Percentiles rank a stretch among this genome's conserved stretches.
phyloP scores from a whole-genome alignment of 371 early-diverging fungal genomes.

The Syncephalastrum racemosum region DNA sequence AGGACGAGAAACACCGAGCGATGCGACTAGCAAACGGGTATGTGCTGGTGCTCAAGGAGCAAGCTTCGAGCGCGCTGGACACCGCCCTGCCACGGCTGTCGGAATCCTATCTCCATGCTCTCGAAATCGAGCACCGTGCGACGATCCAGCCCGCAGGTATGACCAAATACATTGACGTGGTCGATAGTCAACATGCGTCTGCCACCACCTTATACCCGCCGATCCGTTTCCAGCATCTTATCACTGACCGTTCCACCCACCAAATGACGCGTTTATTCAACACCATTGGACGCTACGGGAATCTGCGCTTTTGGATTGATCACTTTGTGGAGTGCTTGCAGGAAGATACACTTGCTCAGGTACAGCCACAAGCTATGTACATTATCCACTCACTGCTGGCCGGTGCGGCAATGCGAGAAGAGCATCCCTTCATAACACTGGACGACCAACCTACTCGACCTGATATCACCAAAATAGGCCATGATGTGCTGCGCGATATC shows the following conservation, averaged over 20 bases:
- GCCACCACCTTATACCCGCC: slow-evolving; percentile 34
- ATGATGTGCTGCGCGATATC: slow-evolving; percentile 22
- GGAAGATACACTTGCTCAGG: slow-evolving; percentile 20
- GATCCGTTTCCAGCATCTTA: slow-evolving; percentile 45
- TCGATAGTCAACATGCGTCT: slow-evolving; percentile 1
- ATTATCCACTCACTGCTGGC: slow-evolving; percentile 47
- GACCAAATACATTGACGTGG: slow-evolving; percentile 27
- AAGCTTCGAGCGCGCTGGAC: slow-evolving; percentile 38
- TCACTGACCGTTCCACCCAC: slow-evolving; percentile 29
- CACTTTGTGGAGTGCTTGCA: slow-evolving; percentile 48
- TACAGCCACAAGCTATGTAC: slow-evolving; percentile 42
- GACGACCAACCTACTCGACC: background rate
- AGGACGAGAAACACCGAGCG: slow-evolving; percentile 39
- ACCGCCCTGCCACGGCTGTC: slow-evolving; percentile 27
- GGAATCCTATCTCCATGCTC: slow-evolving; percentile 43
- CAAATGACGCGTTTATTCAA: slow-evolving; percentile 42
- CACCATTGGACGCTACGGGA: slow-evolving; percentile 45
- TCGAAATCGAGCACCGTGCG: slow-evolving; percentile 43
- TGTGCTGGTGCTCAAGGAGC: slow-evolving; percentile 33
- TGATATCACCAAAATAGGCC: slow-evolving; percentile 12
- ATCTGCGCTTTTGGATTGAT: slow-evolving; percentile 40
- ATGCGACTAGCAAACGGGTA: slow-evolving; percentile 46
- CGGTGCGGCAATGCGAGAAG: slow-evolving; percentile 28
- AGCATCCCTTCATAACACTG: slow-evolving; percentile 5
- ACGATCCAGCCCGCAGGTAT: too few relatives aligned